A percentile compares a stretch with the other conserved stretches of the same genome.
These are phyloP conservation scores for Lippia alba DNA, from an alignment of 305 asterid species.

Conservation along the genomic window DNA sequence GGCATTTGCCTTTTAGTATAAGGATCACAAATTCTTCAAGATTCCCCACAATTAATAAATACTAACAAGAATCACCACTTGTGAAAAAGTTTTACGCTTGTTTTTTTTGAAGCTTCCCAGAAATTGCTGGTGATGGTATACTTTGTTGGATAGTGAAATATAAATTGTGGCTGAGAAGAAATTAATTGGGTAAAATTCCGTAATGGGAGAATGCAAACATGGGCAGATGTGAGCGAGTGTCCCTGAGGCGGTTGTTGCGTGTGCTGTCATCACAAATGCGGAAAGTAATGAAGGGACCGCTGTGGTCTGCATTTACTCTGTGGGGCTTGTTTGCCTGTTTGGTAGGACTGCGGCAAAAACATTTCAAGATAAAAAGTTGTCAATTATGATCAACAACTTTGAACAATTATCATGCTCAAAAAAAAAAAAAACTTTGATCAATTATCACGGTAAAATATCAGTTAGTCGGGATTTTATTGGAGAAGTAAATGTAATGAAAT, in stretches of 20 bases:
- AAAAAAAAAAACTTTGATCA: too few relatives aligned
- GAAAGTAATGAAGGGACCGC: constrained; percentile 17
- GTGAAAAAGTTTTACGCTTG: not conserved
- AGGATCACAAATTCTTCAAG: constrained; percentile 25
- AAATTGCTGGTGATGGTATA: constrained; percentile 12
- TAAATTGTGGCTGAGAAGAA: not conserved
- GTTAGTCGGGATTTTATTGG: too few relatives aligned
- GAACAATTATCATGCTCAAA: too few relatives aligned
- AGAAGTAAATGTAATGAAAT: too few relatives aligned
- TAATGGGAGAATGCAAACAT: not conserved
- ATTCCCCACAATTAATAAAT: not conserved
- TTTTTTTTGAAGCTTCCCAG: constrained; percentile 33
- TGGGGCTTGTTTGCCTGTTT: constrained; percentile 14
- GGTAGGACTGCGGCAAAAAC: not conserved
- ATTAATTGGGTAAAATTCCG: not conserved
- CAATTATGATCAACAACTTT: too few relatives aligned
- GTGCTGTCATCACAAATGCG: not conserved
- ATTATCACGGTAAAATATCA: too few relatives aligned
- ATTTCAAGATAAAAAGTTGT: not conserved
- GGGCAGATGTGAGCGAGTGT: constrained; percentile 19
- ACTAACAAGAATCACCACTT: not conserved
- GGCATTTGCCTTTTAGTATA: not conserved
- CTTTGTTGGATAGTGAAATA: not conserved
- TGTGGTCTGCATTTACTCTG: constrained; percentile 6
- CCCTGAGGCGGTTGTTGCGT: not conserved